Conservation (phyloP, 2,329 filamentous ascomycete genomes). For the Hortaea werneckii region DNA sequence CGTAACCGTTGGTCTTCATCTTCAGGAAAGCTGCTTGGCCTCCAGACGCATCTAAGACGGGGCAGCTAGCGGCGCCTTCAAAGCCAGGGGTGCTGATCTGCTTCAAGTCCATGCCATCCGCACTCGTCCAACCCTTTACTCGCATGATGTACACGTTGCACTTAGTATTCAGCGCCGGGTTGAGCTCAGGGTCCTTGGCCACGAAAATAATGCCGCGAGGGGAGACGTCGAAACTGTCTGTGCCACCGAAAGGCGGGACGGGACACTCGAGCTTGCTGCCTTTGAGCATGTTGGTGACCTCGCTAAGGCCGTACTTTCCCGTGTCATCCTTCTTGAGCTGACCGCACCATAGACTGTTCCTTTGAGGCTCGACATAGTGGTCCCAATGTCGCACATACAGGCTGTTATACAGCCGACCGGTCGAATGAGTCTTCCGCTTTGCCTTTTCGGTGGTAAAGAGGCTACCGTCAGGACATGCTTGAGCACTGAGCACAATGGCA, state of each 20-base stretch:
- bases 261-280: constrained; percentile 53
- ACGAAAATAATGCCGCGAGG: constrained; percentile 59
- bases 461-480: constrained; percentile 57
- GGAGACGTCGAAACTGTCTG: constrained; percentile 70
- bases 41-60: constrained; percentile 66
- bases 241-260: constrained; percentile 67
- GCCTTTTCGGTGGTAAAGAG: constrained; percentile 46
- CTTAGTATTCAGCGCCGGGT: constrained; percentile 67
- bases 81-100: constrained; percentile 49
- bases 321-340: constrained; percentile 28
- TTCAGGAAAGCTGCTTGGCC: constrained; percentile 63
- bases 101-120: constrained; percentile 41
- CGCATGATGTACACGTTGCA: constrained; percentile 69
- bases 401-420: constrained; percentile 40
- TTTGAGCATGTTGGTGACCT: constrained; percentile 54
- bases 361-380: constrained; percentile 38
- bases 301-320: constrained; percentile 30
- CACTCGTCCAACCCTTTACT: constrained; percentile 50
- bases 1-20: constrained; percentile 69
- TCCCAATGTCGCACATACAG: constrained; percentile 47
- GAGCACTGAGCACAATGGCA: constrained; percentile 44
- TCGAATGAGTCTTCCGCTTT: constrained; percentile 28
- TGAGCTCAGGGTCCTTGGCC: constrained; percentile 61
- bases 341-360: constrained; percentile 41
- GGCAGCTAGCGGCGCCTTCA: constrained; percentile 55